phyloP scores from a whole-genome alignment of 768 basidiomycete genomes.

The Hydnomerulius pinastri region DNA sequence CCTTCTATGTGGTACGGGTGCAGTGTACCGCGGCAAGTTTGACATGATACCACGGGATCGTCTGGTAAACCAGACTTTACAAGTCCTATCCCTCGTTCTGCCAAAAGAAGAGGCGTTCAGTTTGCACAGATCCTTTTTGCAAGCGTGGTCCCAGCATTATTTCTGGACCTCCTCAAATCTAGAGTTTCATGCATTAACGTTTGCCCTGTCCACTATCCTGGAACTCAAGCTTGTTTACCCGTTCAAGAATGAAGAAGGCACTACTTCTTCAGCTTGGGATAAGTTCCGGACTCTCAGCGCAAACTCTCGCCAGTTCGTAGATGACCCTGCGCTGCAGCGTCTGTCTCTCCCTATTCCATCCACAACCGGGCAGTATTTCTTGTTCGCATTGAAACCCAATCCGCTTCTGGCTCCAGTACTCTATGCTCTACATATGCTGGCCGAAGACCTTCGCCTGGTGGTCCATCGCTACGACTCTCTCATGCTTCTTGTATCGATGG shows the following conservation, averaged over 20 bases:
- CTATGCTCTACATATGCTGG: slow-evolving; percentile 78
- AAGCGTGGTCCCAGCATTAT: slow-evolving; percentile 51
- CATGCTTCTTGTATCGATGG: slow-evolving; percentile 56
- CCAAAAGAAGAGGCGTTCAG: slow-evolving; percentile 56
- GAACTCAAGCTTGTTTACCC: slow-evolving; percentile 35
- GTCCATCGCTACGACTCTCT: slow-evolving; percentile 58
- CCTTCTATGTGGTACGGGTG: slow-evolving; percentile 54
- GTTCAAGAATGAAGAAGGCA: slow-evolving; percentile 11
- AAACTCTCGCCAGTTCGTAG: slow-evolving; percentile 50
- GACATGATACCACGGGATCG: slow-evolving; percentile 56
- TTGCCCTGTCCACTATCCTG: slow-evolving; percentile 53
- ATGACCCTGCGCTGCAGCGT: slow-evolving; percentile 57
- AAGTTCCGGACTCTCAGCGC: slow-evolving; percentile 42
- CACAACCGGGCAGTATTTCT: slow-evolving; percentile 28
- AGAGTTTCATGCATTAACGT: slow-evolving; percentile 59
- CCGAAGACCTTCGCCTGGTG: slow-evolving; percentile 65
- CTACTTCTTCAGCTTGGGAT: slow-evolving; percentile 46
- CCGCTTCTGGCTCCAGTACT: slow-evolving; percentile 58
- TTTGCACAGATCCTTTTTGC: slow-evolving; percentile 57
- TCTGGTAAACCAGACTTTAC: slow-evolving; percentile 60
- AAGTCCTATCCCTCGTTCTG: slow-evolving; percentile 62
- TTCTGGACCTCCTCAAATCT: slow-evolving; percentile 46
- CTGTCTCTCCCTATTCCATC: slow-evolving; percentile 40
- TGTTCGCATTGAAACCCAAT: slow-evolving; percentile 38
- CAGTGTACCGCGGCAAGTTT: slow-evolving; percentile 46